Conservation (phyloP, 2,329 filamentous ascomycete genomes). For the Monosporascus sp. region DNA sequence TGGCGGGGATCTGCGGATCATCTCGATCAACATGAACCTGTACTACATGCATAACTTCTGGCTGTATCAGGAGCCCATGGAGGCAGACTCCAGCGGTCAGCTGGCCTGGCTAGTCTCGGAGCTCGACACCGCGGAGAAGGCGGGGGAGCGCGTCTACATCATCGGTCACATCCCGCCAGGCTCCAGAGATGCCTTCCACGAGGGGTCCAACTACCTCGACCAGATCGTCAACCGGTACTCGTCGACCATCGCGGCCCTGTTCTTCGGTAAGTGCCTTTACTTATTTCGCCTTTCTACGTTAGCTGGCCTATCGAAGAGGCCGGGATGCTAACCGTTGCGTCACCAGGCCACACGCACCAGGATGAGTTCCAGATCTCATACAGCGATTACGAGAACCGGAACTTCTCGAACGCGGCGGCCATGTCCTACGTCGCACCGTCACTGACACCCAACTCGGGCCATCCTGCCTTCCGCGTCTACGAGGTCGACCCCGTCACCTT, state of each 20-base stretch:
- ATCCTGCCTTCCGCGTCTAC: conserved; percentile 54
- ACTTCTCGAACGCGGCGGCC: conserved; percentile 37
- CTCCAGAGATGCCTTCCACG: conserved; percentile 43
- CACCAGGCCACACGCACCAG: conserved; percentile 45
- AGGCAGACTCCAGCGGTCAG: conserved; percentile 45
- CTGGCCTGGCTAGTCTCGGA: conserved; percentile 49
- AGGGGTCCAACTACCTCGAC: conserved; percentile 47
- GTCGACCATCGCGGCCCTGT: conserved; percentile 48
- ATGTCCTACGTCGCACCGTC: conserved; percentile 50
- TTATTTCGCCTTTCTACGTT: no score
- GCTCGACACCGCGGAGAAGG: conserved; percentile 46
- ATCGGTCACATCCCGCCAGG: conserved; percentile 53
- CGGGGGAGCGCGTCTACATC: conserved; percentile 48
- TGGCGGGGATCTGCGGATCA: conserved; percentile 45
- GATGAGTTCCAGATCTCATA: conserved; percentile 54
- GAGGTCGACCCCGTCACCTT: conserved; percentile 52
- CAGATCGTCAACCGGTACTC: conserved; percentile 49
- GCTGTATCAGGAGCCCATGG: conserved; percentile 44
- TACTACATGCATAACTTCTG: conserved; percentile 56
- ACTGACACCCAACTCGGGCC: conserved; percentile 48
- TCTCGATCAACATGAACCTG: conserved; percentile 55
- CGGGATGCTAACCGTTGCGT: not conserved
- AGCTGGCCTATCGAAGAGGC: no score
- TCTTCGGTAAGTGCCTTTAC: conserved; percentile 35
- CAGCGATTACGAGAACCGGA: conserved; percentile 36